phyloP scores from a whole-genome alignment of 192 early-diverging fungal species.

The Coemansia sp. region DNA sequence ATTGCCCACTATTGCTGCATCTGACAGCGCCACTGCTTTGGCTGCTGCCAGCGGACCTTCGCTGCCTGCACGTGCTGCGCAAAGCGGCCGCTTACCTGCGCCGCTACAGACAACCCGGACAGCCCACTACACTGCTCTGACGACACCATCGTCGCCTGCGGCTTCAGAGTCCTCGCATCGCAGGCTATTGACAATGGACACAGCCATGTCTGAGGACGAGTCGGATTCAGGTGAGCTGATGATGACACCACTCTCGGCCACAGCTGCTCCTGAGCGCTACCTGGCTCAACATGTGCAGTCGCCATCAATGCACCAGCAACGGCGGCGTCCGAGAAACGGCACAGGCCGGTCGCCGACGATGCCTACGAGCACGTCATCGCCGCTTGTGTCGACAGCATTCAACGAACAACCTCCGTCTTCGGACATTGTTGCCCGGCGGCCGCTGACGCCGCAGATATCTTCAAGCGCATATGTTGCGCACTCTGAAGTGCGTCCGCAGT shows the following conservation, averaged over 20 bases:
- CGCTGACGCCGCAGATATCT: slow-evolving; percentile 46
- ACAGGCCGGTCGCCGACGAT: slow-evolving; percentile 25
- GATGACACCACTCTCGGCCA: slow-evolving; percentile 6
- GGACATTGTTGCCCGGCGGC: slow-evolving; percentile 33
- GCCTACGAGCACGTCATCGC: slow-evolving; percentile 21
- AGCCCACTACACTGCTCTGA: slow-evolving; percentile 20
- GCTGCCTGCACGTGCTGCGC: slow-evolving; percentile 23
- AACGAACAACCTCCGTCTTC: slow-evolving; percentile 13
- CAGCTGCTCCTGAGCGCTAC: background rate
- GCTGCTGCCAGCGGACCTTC: slow-evolving; percentile 19
- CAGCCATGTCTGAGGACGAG: slow-evolving; percentile 1
- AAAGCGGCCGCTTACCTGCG: slow-evolving; percentile 31
- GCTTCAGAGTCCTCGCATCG: slow-evolving; percentile 1
- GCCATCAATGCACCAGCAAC: slow-evolving; percentile 10
- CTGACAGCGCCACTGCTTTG: slow-evolving; percentile 12
- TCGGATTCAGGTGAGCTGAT: slow-evolving; percentile 20
- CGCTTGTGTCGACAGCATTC: slow-evolving; percentile 16
- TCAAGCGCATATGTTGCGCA: slow-evolving; percentile 22
- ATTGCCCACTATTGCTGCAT: slow-evolving; percentile 13
- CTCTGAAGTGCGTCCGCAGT: slow-evolving; percentile 9
- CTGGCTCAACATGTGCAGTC: background rate
- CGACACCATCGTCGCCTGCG: slow-evolving; percentile 28
- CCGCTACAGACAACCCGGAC: slow-evolving; percentile 21
- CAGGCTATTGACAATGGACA: slow-evolving; percentile 5
- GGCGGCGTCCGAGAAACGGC: slow-evolving; percentile 33